These are phyloP conservation scores for Pythium apleroticum DNA, from an alignment of 352 stramenopile species.

Conservation along the genomic window DNA sequence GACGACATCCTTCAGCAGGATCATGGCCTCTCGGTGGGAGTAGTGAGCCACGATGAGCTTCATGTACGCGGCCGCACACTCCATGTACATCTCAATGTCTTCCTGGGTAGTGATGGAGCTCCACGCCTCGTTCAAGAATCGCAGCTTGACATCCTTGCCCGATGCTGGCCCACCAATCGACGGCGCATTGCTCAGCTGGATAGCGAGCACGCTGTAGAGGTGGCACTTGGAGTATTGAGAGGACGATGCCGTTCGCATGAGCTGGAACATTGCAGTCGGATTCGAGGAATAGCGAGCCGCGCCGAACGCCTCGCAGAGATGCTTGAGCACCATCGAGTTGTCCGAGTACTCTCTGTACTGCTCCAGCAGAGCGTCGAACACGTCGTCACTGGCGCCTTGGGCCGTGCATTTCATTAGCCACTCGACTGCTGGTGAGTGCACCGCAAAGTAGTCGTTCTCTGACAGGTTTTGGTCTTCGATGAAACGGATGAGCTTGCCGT, in stretches of 20 bases:
- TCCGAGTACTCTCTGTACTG: slow-evolving; percentile 85
- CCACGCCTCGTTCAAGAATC: slow-evolving; percentile 89
- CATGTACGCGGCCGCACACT: slow-evolving; percentile 82
- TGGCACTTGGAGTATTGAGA: slow-evolving; percentile 65
- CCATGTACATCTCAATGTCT: slow-evolving; percentile 79
- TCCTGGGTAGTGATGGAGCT: slow-evolving; percentile 68
- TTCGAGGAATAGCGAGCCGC: slow-evolving; percentile 55
- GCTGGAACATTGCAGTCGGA: slow-evolving; percentile 54
- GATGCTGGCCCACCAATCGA: slow-evolving; percentile 26
- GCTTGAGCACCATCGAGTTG: slow-evolving; percentile 89
- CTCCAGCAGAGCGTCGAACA: slow-evolving; percentile 66
- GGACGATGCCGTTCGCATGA: slow-evolving; percentile 60
- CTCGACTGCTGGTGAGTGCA: slow-evolving; percentile 86
- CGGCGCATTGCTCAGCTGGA: slow-evolving; percentile 49
- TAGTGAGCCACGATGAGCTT: slow-evolving; percentile 86
- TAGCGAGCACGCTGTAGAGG: slow-evolving; percentile 66
- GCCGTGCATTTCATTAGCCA: slow-evolving; percentile 84
- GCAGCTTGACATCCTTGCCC: slow-evolving; percentile 52
- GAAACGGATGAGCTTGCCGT: slow-evolving; percentile 53
- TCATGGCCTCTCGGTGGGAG: slow-evolving; percentile 72
- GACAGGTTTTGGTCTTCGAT: slow-evolving; percentile 54
- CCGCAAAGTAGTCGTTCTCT: slow-evolving; percentile 59
- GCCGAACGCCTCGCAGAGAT: slow-evolving; percentile 80
- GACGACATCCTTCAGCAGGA: slow-evolving; percentile 88
- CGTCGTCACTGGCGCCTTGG: slow-evolving; percentile 35